phyloP scores from a whole-genome alignment of 345 rosid genomes.

The Eucalyptus victrix region DNA sequence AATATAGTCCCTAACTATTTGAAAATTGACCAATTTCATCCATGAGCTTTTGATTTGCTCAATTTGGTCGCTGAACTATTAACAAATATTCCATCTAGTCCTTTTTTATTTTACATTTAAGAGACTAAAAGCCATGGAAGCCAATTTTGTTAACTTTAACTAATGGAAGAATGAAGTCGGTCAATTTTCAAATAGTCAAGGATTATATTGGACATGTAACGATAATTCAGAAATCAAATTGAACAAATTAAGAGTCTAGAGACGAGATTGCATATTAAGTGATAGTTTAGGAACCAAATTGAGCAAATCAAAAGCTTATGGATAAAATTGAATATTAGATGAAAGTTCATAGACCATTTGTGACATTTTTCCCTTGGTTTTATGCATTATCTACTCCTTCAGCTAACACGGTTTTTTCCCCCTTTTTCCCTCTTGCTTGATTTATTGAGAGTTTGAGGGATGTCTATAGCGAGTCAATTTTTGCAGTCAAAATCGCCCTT shows the following conservation, averaged over 20 bases:
- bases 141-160: too few species aligned
- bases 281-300: accelerated
- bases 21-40: too few species aligned
- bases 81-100: too few species aligned
- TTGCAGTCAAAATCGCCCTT: neutral
- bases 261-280: too few species aligned
- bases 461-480: neutral
- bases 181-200: too few species aligned
- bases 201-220: accelerated
- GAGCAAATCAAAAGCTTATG: accelerated
- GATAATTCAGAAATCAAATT: too few species aligned
- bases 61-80: accelerated
- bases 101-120: too few species aligned
- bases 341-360: accelerated
- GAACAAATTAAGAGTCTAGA: too few species aligned
- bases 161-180: accelerated
- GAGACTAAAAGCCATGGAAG: too few species aligned
- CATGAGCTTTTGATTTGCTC: accelerated
- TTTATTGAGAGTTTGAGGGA: neutral
- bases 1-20: accelerated
- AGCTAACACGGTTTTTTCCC: neutral
- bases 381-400: neutral
- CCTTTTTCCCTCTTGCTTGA: neutral
- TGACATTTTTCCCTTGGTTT: too few species aligned
- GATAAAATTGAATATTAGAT: too few species aligned